A percentile compares a stretch with the other conserved stretches of the same genome.
These are phyloP conservation scores for Beta lomatogona DNA, from an alignment of 179 eudicot species.

Conservation along the genomic window DNA sequence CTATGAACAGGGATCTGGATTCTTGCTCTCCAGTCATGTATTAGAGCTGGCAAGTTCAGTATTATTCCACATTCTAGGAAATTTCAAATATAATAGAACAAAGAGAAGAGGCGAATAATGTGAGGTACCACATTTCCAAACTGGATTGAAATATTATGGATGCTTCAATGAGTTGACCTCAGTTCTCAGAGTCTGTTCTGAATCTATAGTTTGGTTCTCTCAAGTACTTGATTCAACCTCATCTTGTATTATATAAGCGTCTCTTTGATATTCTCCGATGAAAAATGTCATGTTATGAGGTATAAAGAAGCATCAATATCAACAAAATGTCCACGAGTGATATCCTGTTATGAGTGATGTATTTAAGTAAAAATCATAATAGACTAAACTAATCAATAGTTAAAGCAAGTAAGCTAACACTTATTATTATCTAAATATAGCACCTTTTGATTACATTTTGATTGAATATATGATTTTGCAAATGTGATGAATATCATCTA, in stretches of 20 bases:
- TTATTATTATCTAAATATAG: background rate
- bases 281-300: background rate
- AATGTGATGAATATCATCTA: constrained; percentile 14
- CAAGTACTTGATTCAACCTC: background rate
- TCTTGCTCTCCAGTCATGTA: background rate
- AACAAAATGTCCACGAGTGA: background rate
- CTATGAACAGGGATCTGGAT: background rate
- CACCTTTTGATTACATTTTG: background rate
- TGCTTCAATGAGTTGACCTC: background rate
- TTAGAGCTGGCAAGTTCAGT: background rate
- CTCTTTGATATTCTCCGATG: background rate
- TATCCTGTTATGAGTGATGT: too few relatives aligned
- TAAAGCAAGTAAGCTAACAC: background rate
- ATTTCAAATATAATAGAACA: background rate
- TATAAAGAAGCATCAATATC: background rate
- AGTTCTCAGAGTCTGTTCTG: background rate
- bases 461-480: background rate
- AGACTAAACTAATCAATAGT: background rate
- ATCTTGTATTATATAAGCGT: background rate
- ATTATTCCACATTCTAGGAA: background rate
- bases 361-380: background rate
- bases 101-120: background rate
- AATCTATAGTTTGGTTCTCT: background rate
- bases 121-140: background rate
- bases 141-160: background rate